Evolutionary conservation across 176 grass and related monocot species (phyloP), one percentile per base, ranked within the genome.

Genomic region (Pharus latifolius): DNA sequence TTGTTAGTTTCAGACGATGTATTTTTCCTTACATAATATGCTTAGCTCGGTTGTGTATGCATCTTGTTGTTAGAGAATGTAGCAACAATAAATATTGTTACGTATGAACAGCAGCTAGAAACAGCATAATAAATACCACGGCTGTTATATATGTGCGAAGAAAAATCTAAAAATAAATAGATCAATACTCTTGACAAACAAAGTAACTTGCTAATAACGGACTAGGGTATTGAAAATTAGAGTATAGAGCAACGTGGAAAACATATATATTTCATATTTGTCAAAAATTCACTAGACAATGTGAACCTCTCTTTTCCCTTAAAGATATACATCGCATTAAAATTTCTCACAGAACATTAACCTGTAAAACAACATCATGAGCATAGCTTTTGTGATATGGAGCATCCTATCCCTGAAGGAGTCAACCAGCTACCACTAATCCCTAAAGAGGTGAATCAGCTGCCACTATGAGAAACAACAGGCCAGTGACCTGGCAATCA

Each of bases 391-490:
- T n/a, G n/a, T n/a, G n/a, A n/a, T n/a, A n/a, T n/a, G n/a, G n/a
- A n/a, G n/a, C n/a, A n/a, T n/a, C n/a, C n/a, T n/a, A n/a, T n/a
- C n/a, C n/a, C n/a, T n/a, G n/a, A n/a, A n/a, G n/a, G n/a, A n/a
- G n/a, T n/a, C n/a, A n/a, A n/a, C n/a, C n/a, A n/a, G n/a, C n/a
- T n/a, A n/a, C n/a, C n/a, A n/a, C n/a, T n/a, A n/a, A n/a, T n/a
- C n/a, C n/a, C 26, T 53, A 82, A 1, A 68, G 33, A 60, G 11
- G 4, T 54, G 20, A 45, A 38, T 12, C 28, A 72, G 24, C 28
- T 37, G 51, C 5, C 34, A 46, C 60, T 65, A 49, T 38, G 20
- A 73, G 14, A 73, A 76, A 70, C 35, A 80, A 16, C 57, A 83
- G 55, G 32, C 40, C 38, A 46, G n/a, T n/a, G n/a, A n/a, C n/a